Evolutionary conservation across 192 early-diverging fungal species (phyloP), one percentile per base, ranked within the genome.

Genomic region (Umbelopsis sp.): DNA sequence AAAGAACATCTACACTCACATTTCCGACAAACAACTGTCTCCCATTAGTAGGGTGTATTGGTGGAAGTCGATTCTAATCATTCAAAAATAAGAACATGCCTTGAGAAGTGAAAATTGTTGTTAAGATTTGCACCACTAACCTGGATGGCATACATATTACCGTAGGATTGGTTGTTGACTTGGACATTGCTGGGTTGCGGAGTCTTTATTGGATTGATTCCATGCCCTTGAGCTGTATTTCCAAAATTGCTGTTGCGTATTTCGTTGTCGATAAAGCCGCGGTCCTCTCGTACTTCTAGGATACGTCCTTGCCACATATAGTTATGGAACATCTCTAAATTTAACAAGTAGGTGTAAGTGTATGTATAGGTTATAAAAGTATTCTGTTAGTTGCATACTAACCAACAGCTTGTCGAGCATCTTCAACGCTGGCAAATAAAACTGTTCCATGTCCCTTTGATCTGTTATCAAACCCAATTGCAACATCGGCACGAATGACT

Each of bases 371-470:
- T 41, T 31, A 29, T 14, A 70, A 26, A 69, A 12, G 59, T 26
- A 65, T 44, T 21, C n/a, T 21, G 21, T 16, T 47, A 25, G 38
- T 53, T 34, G 20, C 7, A 9, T 38, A 47, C 68, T 71, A 74
- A 85, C 83, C 80, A 71, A 92, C 86, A 10, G 91, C 91, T 34
- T 84, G 85, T 77, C 85, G 84, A 17, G 92, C 91, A 51, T 91
- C 91, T 54, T 90, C 89, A 12, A 87, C 77, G 12, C 79, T 84
- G 32, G 82, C 73, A 83, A 91, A 92, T 38, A 88, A 72, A 0
- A 94, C 90, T 1, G 87, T 92, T 10, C 89, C 92, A 66, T 88
- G 90, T 6, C 91, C 91, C 76, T 89, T 91, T 5, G 91, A 90
- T 41, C 89, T 77, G 52, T 89, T 81, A 53, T 88, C 86, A 12